phyloP scores from a whole-genome alignment of 2,329 filamentous ascomycete species.

The Sporothrix curviconia region DNA sequence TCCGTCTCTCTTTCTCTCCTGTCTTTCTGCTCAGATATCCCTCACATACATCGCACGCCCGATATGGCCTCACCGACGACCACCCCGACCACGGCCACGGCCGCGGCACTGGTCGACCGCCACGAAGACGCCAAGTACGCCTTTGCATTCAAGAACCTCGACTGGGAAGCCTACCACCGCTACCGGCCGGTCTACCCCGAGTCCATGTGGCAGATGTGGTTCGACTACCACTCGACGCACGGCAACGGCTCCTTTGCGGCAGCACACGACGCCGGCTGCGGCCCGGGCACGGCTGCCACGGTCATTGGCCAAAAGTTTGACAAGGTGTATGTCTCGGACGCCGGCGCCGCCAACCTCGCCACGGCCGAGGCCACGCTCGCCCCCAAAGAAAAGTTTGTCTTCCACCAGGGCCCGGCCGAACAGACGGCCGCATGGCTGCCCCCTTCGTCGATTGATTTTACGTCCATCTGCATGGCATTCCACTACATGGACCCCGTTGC shows the following conservation, averaged over 20 bases:
- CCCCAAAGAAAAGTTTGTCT: slow-evolving; percentile 6
- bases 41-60: background rate
- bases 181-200: slow-evolving; percentile 19
- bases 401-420: slow-evolving; percentile 18
- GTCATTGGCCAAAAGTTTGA: slow-evolving; percentile 13
- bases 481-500: slow-evolving; percentile 19
- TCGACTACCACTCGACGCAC: slow-evolving; percentile 15
- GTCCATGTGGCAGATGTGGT: slow-evolving; percentile 19
- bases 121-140: slow-evolving; percentile 20
- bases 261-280: slow-evolving; percentile 16
- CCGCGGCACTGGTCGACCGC: background rate
- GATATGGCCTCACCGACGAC: background rate
- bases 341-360: slow-evolving; percentile 16
- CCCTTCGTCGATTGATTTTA: slow-evolving; percentile 16
- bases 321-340: slow-evolving; percentile 16
- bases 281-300: slow-evolving; percentile 17
- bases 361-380: slow-evolving; percentile 12
- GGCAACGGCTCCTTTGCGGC: slow-evolving; percentile 13
- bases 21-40: background rate
- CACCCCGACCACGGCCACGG: background rate
- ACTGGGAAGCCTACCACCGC: slow-evolving; percentile 21
- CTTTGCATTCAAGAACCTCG: slow-evolving; percentile 20
- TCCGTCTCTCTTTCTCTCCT: background rate
- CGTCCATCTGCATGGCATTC: slow-evolving; percentile 20
- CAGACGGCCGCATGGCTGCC: slow-evolving; percentile 11